Base-by-base conservation (phyloP, 352 stramenopile genomes). In the Saprolegnia diclina region DNA sequence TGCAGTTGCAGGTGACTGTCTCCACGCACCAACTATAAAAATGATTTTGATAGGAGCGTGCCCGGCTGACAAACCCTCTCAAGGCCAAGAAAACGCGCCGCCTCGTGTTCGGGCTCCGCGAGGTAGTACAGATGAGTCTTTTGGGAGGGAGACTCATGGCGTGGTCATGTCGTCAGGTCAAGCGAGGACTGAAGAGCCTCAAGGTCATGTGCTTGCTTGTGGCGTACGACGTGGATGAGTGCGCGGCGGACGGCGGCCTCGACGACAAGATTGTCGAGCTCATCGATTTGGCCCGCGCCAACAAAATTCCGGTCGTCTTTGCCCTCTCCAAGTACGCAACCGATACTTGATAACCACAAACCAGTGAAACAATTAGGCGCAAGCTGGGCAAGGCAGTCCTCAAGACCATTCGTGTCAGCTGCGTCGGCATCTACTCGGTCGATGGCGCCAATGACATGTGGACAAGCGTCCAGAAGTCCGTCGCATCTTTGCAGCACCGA, bases 351-450 rank as follows among this genome's bases (percentile, higher is more conserved):
- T n/a, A n/a, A n/a, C n/a, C n/a, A n/a, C n/a, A n/a, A n/a, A n/a
- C n/a, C n/a, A n/a, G n/a, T n/a, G n/a, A n/a, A n/a, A n/a, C n/a
- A n/a, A n/a, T n/a, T 59, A 98, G 96, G 72, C 74, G 92, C 26
- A 92, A 90, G 64, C 71, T 99, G 0, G 95, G 95, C 0, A 95
- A 91, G 65, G 82, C 90, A 0, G 46, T 99, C 11, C 87, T 90
- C 21, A 99, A 98, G 71, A 89, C 74, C 14, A 91, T 98, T 19
- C 95, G 97, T 45, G 85, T 98, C 29, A 97, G 90, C 67, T 97
- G 95, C 44, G 83, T 98, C 18, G 96, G 92, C 13, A 79, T 99
- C 2, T 97, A 98, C 80, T 97, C 90, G 42, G 80, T 94, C 18
- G 92, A 98, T 57, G 96, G 96, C n/a, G 96, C 93, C 1, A 87